Conservation (phyloP, 495 filamentous ascomycete species). For the Aspergillus conjunctus region DNA sequence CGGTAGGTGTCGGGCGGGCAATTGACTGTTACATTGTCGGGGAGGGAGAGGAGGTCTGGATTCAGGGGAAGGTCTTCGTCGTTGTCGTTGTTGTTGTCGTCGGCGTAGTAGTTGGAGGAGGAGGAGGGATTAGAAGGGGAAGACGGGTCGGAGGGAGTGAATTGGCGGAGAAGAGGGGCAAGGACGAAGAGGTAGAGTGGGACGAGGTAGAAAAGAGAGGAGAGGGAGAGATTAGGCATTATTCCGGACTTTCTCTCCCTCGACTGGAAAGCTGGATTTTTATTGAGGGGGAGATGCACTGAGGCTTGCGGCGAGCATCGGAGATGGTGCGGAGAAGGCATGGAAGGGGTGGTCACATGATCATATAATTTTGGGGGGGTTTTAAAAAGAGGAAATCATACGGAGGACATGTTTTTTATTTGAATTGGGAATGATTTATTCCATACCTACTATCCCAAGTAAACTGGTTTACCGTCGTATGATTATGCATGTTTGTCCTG, state of each 20-base stretch:
- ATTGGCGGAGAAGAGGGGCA: conserved; percentile 27
- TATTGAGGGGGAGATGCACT: no score
- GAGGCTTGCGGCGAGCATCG: no score
- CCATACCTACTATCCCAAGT: no score
- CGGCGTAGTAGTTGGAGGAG: conserved; percentile 20
- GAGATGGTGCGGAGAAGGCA: no score
- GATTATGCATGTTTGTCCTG: no score
- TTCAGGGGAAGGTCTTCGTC: conserved; percentile 24
- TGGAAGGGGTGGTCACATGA: no score
- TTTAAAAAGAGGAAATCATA: conserved; percentile 55
- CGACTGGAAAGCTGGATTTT: background rate
- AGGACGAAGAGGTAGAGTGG: conserved; percentile 44
- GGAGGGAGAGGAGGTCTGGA: conserved; percentile 33
- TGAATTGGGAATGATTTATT: background rate
- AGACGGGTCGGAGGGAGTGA: conserved; percentile 40
- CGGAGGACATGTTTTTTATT: conserved; percentile 55
- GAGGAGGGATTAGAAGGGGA: conserved; percentile 26
- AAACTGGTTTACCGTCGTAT: no score
- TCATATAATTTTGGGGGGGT: conserved; percentile 3
- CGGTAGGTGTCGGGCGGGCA: conserved; percentile 39
- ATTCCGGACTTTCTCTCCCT: background rate
- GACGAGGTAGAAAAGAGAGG: conserved; percentile 45
- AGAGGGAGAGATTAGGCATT: conserved; percentile 26
- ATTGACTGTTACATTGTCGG: conserved; percentile 38
- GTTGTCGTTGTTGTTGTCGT: conserved; percentile 16